Base-by-base conservation (phyloP, 1,139 yeast genomes). In the Scheffersomyces segobiensis region DNA sequence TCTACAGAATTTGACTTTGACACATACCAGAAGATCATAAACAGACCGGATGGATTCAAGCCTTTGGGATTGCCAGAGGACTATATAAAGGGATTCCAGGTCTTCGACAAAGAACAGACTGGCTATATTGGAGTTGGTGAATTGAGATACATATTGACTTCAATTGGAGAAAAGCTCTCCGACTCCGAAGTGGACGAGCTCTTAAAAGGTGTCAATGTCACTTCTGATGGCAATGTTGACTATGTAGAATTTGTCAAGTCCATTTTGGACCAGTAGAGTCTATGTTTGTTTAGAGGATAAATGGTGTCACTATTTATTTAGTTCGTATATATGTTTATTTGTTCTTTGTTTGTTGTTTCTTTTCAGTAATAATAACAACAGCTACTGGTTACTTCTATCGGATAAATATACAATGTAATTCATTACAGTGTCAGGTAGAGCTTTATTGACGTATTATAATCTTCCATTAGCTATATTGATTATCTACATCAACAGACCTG, bases 111-210 rank as follows among this genome's bases (percentile, higher is more conserved):
- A 80, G 97, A 93, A 65, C 87, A 89, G 64, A 89, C 98, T 21
- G 99, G 99, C 7, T 89, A 88, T 78, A 95, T 95, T 68, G 97
- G 98, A 50, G 97, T 95, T 53, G 99, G 99, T 60, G 98, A 96
- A 76, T 85, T 95, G 69, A 87, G 97, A 74, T 95, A 95, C 76
- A 92, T 95, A 72, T 82, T 95, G 73, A 93, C 98, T 52, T 91
- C 98, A 14, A 93, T 96, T 72, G 99, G 99, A 65, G 99, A 95
- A 77, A 93, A 93, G 77, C 82, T 95, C 68, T 78, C 88, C 24
- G 97, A 93, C 67, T 82, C 87, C 54, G 99, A 95, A 77, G 98
- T 95, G 54, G 98, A 95, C 69, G 99, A 96, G 75, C 84, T 95
- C 70, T 85, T 95, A 71, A 95, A 95, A 79, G 98, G 98, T 61